Evolutionary conservation across 108 stramenopile species (phyloP).

Genomic region (Fistulifera solaris): DNA sequence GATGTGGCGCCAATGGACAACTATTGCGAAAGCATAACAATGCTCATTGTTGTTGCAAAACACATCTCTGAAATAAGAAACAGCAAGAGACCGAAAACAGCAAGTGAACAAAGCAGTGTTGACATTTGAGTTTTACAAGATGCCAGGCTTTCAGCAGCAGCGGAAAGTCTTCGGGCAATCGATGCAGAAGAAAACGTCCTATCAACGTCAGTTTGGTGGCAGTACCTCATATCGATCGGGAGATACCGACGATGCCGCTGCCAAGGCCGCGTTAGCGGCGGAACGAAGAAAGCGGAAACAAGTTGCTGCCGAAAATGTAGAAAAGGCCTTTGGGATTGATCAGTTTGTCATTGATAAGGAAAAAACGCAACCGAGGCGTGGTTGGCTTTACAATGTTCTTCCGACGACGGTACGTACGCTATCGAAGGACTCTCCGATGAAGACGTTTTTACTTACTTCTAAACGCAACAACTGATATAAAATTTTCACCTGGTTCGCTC

Average conservation of each 20-base stretch:
- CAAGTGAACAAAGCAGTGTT: too few relatives aligned
- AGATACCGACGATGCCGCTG: constrained; percentile 11
- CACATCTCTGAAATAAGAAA: too few relatives aligned
- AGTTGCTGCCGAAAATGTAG: constrained; percentile 41
- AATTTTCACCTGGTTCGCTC: constrained; percentile 8
- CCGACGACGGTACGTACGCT: constrained; percentile 67
- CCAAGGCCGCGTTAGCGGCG: constrained; percentile 19
- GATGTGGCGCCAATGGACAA: too few relatives aligned
- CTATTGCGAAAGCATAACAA: too few relatives aligned
- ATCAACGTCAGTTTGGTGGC: constrained; percentile 62
- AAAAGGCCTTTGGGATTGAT: constrained; percentile 44
- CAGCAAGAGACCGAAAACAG: too few relatives aligned
- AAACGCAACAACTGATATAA: background rate
- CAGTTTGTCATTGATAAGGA: constrained; percentile 30
- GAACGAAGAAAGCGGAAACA: constrained; percentile 31
- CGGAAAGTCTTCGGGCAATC: constrained; percentile 4
- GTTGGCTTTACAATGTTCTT: constrained; percentile 89
- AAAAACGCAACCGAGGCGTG: constrained; percentile 22
- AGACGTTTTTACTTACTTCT: too few relatives aligned
- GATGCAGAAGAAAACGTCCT: constrained; percentile 14
- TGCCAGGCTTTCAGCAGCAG: too few relatives aligned
- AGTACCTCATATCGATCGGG: constrained; percentile 1
- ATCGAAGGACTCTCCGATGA: too few relatives aligned
- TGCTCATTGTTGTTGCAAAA: too few relatives aligned
- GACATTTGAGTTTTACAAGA: too few relatives aligned